Evolutionary conservation across 2,329 filamentous ascomycete species (phyloP), one percentile per base, ranked within the genome.

Genomic region (Cladophialophora bantiana): DNA sequence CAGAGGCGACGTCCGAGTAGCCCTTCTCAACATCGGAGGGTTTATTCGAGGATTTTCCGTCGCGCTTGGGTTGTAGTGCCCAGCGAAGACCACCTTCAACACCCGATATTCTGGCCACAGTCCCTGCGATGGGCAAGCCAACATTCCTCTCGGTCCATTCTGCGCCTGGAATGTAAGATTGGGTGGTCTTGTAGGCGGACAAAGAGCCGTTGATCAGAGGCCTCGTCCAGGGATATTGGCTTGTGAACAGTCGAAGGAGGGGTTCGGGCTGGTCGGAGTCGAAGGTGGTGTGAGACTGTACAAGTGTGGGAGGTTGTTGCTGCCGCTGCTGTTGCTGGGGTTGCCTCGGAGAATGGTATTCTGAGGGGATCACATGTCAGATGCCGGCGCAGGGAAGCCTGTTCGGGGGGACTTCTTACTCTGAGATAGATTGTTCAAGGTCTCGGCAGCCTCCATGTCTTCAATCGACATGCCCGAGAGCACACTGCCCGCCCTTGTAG

Each of bases 111-210:
- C 92, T 88, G 35, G 93, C 90, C 5, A 97, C 91, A 0, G 92
- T 95, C 75, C 92, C 95, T 60, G 92, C 92, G 60, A 97, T 88
- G 1, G 93, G 93, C 1, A 90, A 83, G 12, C 86, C 92, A 59
- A 97, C 88, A 72, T 92, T 94, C 55, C 92, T 90, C 78, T 98
- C 94, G 20, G 97, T 89, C 73, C 96, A 93, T 77, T 97, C 93
- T 57, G 92, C 94, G 68, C 93, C 88, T 0, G 94, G 93, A 1
- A 93, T 96, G 74, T 94, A 96, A 72, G 94, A 92, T 79, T 98
- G 97, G 10, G 92, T 93, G 2, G 86, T 89, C 34, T 90, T 90
- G 77, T 98, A 98, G 1, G 92, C 92, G 1, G 91, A 93, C 7
- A 94, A 86, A 0, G 93, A 94, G 60, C 90, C 89, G 71, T 92